Evolutionary conservation across 2,329 filamentous ascomycete species (phyloP).

Genomic region (Colletotrichum truncatum): DNA sequence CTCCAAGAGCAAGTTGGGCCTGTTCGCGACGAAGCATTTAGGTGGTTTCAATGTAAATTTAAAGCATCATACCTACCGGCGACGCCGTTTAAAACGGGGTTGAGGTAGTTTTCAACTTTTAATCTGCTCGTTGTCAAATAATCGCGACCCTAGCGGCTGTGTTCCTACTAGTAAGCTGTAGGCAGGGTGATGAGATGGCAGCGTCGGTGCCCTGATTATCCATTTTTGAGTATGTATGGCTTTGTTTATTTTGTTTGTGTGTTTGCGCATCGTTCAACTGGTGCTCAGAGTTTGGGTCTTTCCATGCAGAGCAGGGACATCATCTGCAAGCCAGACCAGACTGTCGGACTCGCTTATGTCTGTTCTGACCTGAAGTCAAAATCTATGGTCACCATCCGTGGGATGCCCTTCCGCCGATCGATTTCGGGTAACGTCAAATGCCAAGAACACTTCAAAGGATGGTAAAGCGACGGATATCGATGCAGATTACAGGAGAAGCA

Average conservation of each 20-base stretch:
- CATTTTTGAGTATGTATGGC: not conserved
- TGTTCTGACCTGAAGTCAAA: constrained; percentile 16
- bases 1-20: not conserved
- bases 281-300: not conserved
- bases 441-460: not conserved
- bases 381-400: not conserved
- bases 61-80: not conserved
- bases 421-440: not conserved
- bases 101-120: not conserved
- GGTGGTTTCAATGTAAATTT: not conserved
- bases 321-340: constrained; percentile 2
- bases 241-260: constrained; percentile 7
- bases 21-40: not conserved
- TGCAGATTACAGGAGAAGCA: constrained; percentile 11
- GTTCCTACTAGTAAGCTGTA: too few relatives aligned
- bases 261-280: not conserved
- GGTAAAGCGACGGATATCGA: not conserved
- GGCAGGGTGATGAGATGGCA: not conserved
- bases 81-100: not conserved
- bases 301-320: constrained; percentile 3
- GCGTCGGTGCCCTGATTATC: not conserved
- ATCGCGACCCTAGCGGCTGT: too few relatives aligned
- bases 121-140: too few relatives aligned
- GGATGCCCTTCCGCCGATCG: not conserved
- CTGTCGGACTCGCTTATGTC: constrained; percentile 5